Base-by-base conservation (phyloP, 345 rosid genomes). In the Citrus reticulata region DNA sequence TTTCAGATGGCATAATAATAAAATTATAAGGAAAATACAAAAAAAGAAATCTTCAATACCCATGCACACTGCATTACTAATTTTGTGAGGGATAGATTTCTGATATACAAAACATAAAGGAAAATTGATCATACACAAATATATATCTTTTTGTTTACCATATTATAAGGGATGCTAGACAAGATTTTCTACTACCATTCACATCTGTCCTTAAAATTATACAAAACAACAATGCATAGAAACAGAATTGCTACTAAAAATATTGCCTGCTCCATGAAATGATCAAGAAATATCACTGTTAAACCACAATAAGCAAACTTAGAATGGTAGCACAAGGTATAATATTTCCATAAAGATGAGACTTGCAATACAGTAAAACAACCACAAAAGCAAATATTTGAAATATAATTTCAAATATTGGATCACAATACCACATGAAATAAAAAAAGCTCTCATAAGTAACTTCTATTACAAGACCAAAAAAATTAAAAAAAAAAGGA, bases 41-140 rank as follows among this genome's bases (percentile, higher is more conserved):
- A 82, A 82, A 39, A 46, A 79, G 42, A 27, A 14, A 11, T 29
- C n/a, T 14, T 13, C 62, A 35, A 75, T 62, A 73, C 37, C 39
- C 65, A 57, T 17, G 27, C 67, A 73, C 2, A 20, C 37, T 51
- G 29, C 25, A 10, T 34, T 19, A 39, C 35, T 51, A 62, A 16
- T 19, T 46, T 37, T 16, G 60, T 14, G 13, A 58, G 24, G 54
- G 25, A 24, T 35, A 54, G 17, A 74, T 74, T 61, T 61, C 20
- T 13, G 4, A 25, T 9, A n/a, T 24, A 24, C 9, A 74, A 9
- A 74, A 40, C 37, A 29, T 7, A 27, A 17, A 39, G 16, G 8
- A 7, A 59, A 37, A 4, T 6, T 35, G 11, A 58, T 64, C 9
- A 2, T 30, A 73, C 5, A 60, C 34, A 74, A 25, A 25, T 39